Evolutionary conservation across 192 early-diverging fungal species (phyloP), one percentile per base, ranked within the genome.

Genomic region (Backusella psychrophila): DNA sequence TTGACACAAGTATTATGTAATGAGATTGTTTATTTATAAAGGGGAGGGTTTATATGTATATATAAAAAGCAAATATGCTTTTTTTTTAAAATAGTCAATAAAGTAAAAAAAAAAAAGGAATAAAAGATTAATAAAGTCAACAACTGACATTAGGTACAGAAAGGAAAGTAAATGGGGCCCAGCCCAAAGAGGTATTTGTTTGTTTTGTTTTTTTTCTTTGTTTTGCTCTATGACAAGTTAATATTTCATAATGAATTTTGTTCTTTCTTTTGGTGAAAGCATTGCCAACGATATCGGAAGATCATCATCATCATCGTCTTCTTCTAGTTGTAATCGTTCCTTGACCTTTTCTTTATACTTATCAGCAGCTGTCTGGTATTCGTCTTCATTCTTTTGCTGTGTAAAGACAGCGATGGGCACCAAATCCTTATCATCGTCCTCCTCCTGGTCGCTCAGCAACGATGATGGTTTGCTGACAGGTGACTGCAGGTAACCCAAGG

Each of bases 361-460:
- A 35, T 69, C 77, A 15, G 77, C 77, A 5, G 77, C 77, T 0
- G 77, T 69, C n/a, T 74, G 73, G 15, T 73, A 69, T 2, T 71
- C 71, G 14, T 70, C 39, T 23, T 53, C 65, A 1, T 38, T 41
- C 63, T 59, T 34, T 36, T 29, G 7, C 9, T 41, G 17, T 49
- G 14, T 53, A 5, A 75, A 35, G 5, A 17, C 34, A 0, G 78
- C 78, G 42, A 80, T 80, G 3, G 78, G 78, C 3, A 80, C 36
- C 29, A 72, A 36, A 73, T 80, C 78, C n/a, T 80, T 63, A 68
- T 80, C 78, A 59, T 80, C 78, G 14, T 80, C 78, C 33, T 80
- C 78, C 42, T 80, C 68, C 5, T 75, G 63, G 14, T 80, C 78
- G 46, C 66, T 75, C 36, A 80, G 41, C 12, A 80, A 29, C 4